Conservation (phyloP, 805 yeast genomes). For the Teunomyces stri region DNA sequence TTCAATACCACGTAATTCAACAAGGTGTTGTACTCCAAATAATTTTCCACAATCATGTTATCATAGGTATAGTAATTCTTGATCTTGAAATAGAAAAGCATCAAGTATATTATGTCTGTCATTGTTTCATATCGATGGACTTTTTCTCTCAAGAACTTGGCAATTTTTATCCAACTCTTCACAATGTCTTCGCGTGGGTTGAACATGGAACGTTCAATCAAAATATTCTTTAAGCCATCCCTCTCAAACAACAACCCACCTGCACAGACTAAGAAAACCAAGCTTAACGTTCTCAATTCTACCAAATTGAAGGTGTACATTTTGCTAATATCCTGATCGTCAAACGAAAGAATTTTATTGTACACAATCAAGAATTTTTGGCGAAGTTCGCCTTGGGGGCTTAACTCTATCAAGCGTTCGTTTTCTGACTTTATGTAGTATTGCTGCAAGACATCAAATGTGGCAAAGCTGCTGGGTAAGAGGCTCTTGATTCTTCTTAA, state of each 20-base stretch:
- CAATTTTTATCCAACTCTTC: slow-evolving; percentile 12
- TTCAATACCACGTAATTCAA: slow-evolving; percentile 18
- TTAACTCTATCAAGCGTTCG: slow-evolving; percentile 5
- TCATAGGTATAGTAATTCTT: slow-evolving; percentile 18
- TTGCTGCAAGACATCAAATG: slow-evolving; percentile 5
- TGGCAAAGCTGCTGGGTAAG: slow-evolving; percentile 7
- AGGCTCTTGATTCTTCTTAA: slow-evolving; percentile 6
- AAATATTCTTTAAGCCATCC: slow-evolving; percentile 4
- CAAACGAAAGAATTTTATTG: slow-evolving; percentile 3
- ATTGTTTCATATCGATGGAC: slow-evolving; percentile 17
- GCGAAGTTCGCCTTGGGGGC: slow-evolving; percentile 3
- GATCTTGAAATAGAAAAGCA: slow-evolving; percentile 25
- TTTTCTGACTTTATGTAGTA: slow-evolving; percentile 5
- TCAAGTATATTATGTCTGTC: slow-evolving; percentile 22
- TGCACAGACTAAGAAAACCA: slow-evolving; percentile 18
- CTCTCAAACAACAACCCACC: slow-evolving; percentile 18
- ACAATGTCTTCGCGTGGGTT: slow-evolving; percentile 13
- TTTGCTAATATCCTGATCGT: slow-evolving; percentile 7
- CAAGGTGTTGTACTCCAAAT: slow-evolving; percentile 27
- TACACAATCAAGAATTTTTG: slow-evolving; percentile 3
- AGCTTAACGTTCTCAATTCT: slow-evolving; percentile 16
- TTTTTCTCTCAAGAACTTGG: slow-evolving; percentile 17
- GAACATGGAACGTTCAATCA: slow-evolving; percentile 7
- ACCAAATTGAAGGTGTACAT: slow-evolving; percentile 5
- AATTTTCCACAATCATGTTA: slow-evolving; percentile 20